Base-by-base conservation (phyloP, 2,329 filamentous ascomycete species). In the Hypoxylon sp. region DNA sequence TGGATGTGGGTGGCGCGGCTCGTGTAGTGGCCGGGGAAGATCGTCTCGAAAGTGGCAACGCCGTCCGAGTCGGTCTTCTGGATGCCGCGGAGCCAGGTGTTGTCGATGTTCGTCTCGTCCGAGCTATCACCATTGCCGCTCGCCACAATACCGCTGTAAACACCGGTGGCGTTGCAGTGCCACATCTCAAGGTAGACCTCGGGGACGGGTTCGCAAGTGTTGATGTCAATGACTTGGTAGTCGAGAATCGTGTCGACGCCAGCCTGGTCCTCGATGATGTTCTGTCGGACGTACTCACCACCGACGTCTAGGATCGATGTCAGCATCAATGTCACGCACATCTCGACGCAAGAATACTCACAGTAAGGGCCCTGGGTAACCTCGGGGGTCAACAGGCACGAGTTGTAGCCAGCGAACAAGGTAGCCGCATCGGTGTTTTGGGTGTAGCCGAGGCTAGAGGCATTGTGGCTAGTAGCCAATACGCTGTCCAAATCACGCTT, bases 291-390 rank as follows among this genome's bases (percentile, higher is more conserved):
- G 40, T 75, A 71, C 62, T 83, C 79, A 20, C 79, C 80, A 13
- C 69, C 63, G 36, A 82, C 77, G 55, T 76, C 71, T 73, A 44
- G 13, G 36, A 2, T 12, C 1, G 7, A 12, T 4, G 17, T 55
- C 16, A 52, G 32, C 11, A 38, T 17, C 31, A 3, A 13, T n/a
- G 2, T 1, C 5, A 4, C 4, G 11, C 30, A n/a, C 7, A 9
- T 23, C 1, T 2, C n/a, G 17, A 7, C n/a, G 2, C 3, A 3
- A 29, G 6, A n/a, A n/a, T 26, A 41, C 68, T 56, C 60, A 70
- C 71, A 83, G 69, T 81, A 83, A 13, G 80, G 80, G 0, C 79
- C 79, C 62, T 80, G 71, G 2, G 75, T 81, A 13, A 76, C 74
- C 62, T 82, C 79, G 0, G 78, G 78, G n/a, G 71, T 76, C 19